Base-by-base conservation (phyloP, 1,139 yeast genomes). In the Casaregolazyma suthepensis region DNA sequence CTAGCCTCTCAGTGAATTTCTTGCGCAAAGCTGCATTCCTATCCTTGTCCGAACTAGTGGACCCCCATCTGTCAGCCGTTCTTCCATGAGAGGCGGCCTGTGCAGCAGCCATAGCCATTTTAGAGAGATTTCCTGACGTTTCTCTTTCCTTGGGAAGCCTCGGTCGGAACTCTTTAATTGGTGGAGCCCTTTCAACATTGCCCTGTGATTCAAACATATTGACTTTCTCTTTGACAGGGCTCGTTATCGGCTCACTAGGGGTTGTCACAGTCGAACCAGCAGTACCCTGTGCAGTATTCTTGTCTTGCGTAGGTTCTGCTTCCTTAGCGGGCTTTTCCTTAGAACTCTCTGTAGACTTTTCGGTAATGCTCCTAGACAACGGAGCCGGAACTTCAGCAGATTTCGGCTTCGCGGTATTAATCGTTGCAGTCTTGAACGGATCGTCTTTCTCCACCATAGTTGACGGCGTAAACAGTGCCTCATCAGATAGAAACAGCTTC, bases 401-500 rank as follows among this genome's bases (percentile, higher is more conserved):
- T n/a, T 31, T 31, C 5, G 20, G 40, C 5, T 35, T 31, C 13
- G n/a, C 9, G 10, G 46, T 20, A 6, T 4, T 23, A 2, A 5
- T 4, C 5, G 35, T 29, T 12, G 29, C 35, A 7, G 9, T n/a
- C 18, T 23, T 37, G 18, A 23, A 22, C 5, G 35, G 44, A 12
- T 50, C 48, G 3, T 45, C 48, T 42, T 45, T 40, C 42, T 50
- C 52, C 9, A 44, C 26, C 3, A 22, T 20, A 12, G 48, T 18
- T 5, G 20, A n/a, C 13, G 44, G 31, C 13, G 48, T 26, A 37
- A 6, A 29, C 3, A 22, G 5, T 2, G 44, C 20, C 18, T 58
- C 62, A 15, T 59, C 62, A 3, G 58, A 40, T 18, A 80, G 69
- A 62, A 93, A 83, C 53, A 90, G 77, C 61, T 83, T 87, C 56